Percentiles rank a stretch among this genome's conserved stretches.
Conservation (phyloP, 2,329 filamentous ascomycete species). For the Trichophyton mentagrophytes region DNA sequence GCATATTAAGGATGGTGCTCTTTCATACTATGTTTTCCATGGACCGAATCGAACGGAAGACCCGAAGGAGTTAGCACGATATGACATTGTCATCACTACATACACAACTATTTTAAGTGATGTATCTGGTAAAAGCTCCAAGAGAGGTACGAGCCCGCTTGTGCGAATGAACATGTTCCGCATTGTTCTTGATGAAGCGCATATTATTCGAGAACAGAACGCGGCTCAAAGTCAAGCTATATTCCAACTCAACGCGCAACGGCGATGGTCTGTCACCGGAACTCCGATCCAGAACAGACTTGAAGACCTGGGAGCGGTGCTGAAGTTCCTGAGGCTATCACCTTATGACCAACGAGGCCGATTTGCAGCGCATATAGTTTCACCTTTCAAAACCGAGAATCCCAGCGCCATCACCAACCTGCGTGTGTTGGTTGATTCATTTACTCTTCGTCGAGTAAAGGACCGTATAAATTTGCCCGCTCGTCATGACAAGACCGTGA, state of each 20-base stretch:
- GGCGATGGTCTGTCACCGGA: constrained; percentile 93
- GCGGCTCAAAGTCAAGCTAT: constrained; percentile 77
- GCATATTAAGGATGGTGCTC: constrained; percentile 52
- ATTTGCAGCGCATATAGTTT: constrained; percentile 68
- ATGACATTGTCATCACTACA: constrained; percentile 81
- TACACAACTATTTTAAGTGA: constrained; percentile 82
- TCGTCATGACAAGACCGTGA: constrained; percentile 58
- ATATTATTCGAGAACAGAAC: constrained; percentile 77
- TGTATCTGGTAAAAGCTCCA: constrained; percentile 51
- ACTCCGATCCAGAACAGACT: constrained; percentile 91
- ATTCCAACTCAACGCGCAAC: constrained; percentile 62
- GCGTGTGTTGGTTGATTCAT: constrained; percentile 81
- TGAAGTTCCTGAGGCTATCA: constrained; percentile 70
- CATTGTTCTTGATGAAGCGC: constrained; percentile 86
- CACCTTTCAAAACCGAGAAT: constrained; percentile 77
- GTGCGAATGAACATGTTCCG: constrained; percentile 81
- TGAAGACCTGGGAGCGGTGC: constrained; percentile 74
- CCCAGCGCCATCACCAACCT: constrained; percentile 57
- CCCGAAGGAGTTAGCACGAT: constrained; percentile 52
- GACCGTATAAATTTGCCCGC: constrained; percentile 75
- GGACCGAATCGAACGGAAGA: constrained; percentile 63
- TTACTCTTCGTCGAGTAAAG: constrained; percentile 82
- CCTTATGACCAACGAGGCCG: constrained; percentile 69
- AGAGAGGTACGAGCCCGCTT: constrained; percentile 48
- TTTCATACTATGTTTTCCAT: constrained; percentile 77